phyloP scores from a whole-genome alignment of 2,329 filamentous ascomycete species.

The Anthostomella pinea region DNA sequence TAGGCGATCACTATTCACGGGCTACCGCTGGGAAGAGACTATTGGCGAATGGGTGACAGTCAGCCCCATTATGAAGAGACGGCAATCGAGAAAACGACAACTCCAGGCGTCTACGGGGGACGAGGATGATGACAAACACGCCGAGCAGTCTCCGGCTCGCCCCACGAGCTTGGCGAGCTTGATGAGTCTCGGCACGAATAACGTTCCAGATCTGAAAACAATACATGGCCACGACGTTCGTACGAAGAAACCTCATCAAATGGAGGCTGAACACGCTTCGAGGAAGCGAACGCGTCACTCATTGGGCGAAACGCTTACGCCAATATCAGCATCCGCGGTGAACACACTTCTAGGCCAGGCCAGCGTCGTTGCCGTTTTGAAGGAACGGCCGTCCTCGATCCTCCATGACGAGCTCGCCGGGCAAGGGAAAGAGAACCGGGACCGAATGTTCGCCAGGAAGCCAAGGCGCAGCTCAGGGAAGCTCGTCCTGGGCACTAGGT shows the following conservation, averaged over 20 bases:
- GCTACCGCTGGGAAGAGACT: conserved; percentile 53
- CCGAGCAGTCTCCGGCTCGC: conserved; percentile 1
- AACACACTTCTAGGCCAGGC: no score
- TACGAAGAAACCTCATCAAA: not conserved
- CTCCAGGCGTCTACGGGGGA: conserved; percentile 15
- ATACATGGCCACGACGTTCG: conserved; percentile 2
- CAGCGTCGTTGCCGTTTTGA: no score
- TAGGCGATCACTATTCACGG: conserved; percentile 23
- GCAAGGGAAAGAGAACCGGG: conserved; percentile 16
- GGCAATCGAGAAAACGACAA: conserved; percentile 18
- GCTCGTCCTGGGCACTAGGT: conserved; percentile 11
- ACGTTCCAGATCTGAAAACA: conserved; percentile 15
- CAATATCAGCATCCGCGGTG: conserved; percentile 3
- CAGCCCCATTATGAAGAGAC: conserved; percentile 38
- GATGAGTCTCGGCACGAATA: conserved; percentile 13
- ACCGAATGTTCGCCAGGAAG: conserved; percentile 11
- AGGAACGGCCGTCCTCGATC: not conserved
- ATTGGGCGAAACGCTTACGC: conserved; percentile 13
- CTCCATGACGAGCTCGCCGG: conserved; percentile 1
- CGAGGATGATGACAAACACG: conserved; percentile 2
- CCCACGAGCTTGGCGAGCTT: conserved; percentile 8
- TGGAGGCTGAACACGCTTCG: conserved; percentile 3
- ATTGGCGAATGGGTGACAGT: conserved; percentile 55
- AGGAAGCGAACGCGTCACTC: conserved; percentile 19
- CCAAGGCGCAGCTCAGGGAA: conserved; percentile 17